phyloP scores from a whole-genome alignment of 306 rosid genomes.

The Dalbergia cochinchinensis region DNA sequence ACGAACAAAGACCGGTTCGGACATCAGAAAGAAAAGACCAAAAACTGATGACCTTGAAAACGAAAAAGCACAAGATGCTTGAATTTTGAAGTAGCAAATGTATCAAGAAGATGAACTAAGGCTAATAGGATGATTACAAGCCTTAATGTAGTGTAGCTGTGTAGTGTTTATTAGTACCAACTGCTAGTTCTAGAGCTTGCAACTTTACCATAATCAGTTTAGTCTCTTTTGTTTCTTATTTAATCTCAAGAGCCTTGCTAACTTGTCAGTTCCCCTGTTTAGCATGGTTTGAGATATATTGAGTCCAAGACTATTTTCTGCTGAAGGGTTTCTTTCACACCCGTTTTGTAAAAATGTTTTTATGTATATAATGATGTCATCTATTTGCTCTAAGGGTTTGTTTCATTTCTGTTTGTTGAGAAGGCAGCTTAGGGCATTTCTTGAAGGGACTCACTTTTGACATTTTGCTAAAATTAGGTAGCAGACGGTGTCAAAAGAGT shows the following conservation, averaged over 20 bases:
- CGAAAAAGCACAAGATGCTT: conserved; percentile 12
- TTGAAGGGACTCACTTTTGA: not conserved
- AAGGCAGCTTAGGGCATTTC: not conserved
- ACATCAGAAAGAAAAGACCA: conserved; percentile 16
- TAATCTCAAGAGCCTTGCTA: conserved; percentile 25
- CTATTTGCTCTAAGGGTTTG: conserved; percentile 8
- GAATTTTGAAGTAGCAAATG: conserved; percentile 22
- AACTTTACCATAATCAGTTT: conserved; percentile 38
- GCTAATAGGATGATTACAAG: conserved; percentile 14
- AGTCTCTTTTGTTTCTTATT: conserved; percentile 35
- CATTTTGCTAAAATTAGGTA: not conserved
- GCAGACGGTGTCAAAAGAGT: not conserved
- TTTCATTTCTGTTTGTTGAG: conserved; percentile 4
- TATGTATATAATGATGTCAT: not conserved
- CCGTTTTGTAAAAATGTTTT: conserved; percentile 3
- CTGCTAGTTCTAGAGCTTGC: conserved; percentile 32
- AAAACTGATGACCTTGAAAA: conserved; percentile 25
- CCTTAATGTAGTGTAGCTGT: conserved; percentile 42
- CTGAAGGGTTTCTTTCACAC: conserved; percentile 18
- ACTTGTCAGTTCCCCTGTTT: not conserved
- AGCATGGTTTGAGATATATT: conserved; percentile 21
- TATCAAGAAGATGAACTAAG: conserved; percentile 20
- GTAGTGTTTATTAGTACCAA: conserved; percentile 32
- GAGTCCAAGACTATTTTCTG: conserved; percentile 5
- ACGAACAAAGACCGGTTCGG: conserved; percentile 35